A percentile compares a stretch with the other conserved stretches of the same genome.
These are phyloP conservation scores for Pythium vanterpoolii DNA, from an alignment of 352 stramenopile species.

Conservation along the genomic window DNA sequence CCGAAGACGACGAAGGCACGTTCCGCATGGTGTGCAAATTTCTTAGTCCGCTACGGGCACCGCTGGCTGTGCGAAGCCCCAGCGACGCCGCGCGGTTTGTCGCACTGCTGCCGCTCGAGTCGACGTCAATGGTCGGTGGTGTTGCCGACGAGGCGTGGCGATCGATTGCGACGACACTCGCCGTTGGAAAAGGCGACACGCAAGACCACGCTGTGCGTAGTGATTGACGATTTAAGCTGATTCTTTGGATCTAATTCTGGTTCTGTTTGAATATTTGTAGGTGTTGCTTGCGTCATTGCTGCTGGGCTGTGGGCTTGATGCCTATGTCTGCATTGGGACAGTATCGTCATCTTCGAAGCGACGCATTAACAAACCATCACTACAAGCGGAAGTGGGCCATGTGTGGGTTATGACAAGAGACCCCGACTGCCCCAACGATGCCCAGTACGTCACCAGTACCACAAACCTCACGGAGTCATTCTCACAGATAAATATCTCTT, in stretches of 20 bases:
- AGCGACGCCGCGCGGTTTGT: slow-evolving; percentile 87
- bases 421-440: slow-evolving; percentile 13
- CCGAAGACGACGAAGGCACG: slow-evolving; percentile 82
- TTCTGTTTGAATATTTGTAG: slow-evolving; percentile 32
- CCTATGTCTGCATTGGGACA: slow-evolving; percentile 85
- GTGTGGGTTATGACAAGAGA: slow-evolving; percentile 75
- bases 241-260: too few species aligned
- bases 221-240: background rate
- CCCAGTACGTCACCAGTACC: slow-evolving; percentile 20
- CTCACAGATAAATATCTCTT: too few species aligned
- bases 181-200: slow-evolving; percentile 66
- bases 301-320: slow-evolving; percentile 85
- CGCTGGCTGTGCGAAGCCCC: slow-evolving; percentile 51
- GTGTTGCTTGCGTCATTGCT: slow-evolving; percentile 84
- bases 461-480: too few species aligned
- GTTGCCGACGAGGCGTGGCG: slow-evolving; percentile 73
- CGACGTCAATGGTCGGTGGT: slow-evolving; percentile 47
- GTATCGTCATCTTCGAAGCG: slow-evolving; percentile 28
- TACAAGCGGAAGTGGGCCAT: slow-evolving; percentile 46
- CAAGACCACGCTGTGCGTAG: slow-evolving; percentile 75
- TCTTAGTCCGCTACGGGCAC: slow-evolving; percentile 51
- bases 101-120: slow-evolving; percentile 66
- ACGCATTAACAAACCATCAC: background rate
- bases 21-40: slow-evolving; percentile 89
- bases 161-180: slow-evolving; percentile 65